Conservation (phyloP, 805 yeast genomes). For the Debaryomyces castellii region DNA sequence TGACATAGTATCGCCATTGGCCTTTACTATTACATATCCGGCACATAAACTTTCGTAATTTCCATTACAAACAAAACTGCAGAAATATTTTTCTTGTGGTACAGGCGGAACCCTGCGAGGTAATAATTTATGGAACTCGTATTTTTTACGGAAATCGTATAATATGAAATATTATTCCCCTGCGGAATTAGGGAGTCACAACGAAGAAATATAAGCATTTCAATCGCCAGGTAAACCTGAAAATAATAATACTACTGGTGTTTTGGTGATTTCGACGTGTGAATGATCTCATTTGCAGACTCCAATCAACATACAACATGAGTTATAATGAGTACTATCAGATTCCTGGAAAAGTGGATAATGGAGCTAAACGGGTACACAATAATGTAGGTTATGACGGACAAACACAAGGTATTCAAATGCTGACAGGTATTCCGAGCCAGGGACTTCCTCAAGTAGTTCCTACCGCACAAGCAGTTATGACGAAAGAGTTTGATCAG, state of each 20-base stretch:
- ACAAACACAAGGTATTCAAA: background rate
- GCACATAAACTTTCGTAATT: background rate
- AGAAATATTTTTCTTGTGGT: background rate
- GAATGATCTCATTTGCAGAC: background rate
- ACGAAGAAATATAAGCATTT: background rate
- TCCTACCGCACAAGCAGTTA: background rate
- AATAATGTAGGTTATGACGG: background rate
- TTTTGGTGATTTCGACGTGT: background rate
- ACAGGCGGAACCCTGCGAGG: slow-evolving; percentile 1
- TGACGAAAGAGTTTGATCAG: slow-evolving; percentile 10
- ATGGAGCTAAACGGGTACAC: background rate
- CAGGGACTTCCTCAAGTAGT: background rate
- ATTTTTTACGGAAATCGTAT: slow-evolving; percentile 4
- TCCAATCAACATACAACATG: background rate
- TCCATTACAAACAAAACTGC: background rate
- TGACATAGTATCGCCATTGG: background rate
- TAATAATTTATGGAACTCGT: background rate
- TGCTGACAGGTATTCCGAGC: background rate
- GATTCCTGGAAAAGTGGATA: background rate
- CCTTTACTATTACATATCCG: background rate
- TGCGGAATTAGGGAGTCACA: background rate
- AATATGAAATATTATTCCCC: background rate
- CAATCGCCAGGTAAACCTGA: background rate
- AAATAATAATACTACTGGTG: background rate
- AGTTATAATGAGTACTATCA: background rate